Conservation (phyloP, 2,329 filamentous ascomycete species). For the Sarocladiaceae sp. region DNA sequence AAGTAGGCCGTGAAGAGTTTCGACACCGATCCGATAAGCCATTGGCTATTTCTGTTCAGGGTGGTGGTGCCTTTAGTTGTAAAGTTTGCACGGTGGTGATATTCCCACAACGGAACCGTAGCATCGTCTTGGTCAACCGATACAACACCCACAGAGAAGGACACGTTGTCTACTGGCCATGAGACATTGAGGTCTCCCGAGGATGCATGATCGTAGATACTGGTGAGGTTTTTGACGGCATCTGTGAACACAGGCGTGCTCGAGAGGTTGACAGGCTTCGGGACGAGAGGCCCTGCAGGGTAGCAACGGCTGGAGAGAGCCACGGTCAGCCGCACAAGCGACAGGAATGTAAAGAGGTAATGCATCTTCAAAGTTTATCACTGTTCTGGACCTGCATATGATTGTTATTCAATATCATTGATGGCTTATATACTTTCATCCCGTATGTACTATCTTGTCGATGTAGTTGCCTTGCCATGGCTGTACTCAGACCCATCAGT, state of each 20-base stretch:
- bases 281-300: constrained; percentile 18
- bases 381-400: no score
- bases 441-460: neutral
- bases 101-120: constrained; percentile 30
- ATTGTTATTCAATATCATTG: no score
- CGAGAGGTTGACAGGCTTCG: constrained; percentile 12
- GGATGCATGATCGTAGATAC: constrained; percentile 23
- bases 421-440: neutral
- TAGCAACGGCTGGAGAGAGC: constrained; percentile 11
- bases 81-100: constrained; percentile 28
- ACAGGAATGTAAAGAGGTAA: no score
- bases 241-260: constrained; percentile 20
- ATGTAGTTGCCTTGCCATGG: neutral
- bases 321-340: neutral
- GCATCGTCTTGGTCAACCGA: constrained; percentile 22
- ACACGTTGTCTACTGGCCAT: constrained; percentile 28
- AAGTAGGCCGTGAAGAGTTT: constrained; percentile 33
- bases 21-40: constrained; percentile 33
- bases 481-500: neutral
- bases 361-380: no score
- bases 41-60: constrained; percentile 30
- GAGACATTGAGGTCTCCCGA: constrained; percentile 25
- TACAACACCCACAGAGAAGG: constrained; percentile 31
- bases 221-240: constrained; percentile 22
- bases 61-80: constrained; percentile 28